Evolutionary conservation across 768 basidiomycete genomes (phyloP), one percentile per base, ranked within the genome.

Genomic region (Panellus pusillus): DNA sequence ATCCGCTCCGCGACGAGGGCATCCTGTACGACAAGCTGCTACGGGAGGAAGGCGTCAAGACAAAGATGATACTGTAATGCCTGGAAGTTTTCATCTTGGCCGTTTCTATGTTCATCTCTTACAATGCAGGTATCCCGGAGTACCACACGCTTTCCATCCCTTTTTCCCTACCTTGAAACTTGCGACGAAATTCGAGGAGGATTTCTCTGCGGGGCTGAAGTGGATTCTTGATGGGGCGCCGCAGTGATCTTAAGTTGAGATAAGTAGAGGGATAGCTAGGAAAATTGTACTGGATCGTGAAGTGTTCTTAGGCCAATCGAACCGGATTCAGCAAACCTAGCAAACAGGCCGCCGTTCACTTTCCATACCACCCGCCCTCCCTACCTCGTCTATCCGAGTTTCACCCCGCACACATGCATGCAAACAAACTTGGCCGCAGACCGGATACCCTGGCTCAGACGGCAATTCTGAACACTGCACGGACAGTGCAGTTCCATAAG

Each of bases 121-220:
- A 39, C 17, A 6, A 29, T 19, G 1, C 39, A 54, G 57, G 6
- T 60, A 60, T 38, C 54, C 58, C 1, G 58, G 58, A 31, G 46
- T 60, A 4, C 46, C 50, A 13, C 58, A 60, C 29, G 50, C n/a
- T 8, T 60, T 60, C n/a, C 50, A 60, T 6, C 55, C 52, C 12
- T 1, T 14, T 7, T 52, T 55, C 20, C 46, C 49, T 6, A 4
- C 5, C 5, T 19, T 55, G 17, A 60, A 55, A 15, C 9, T 38
- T 37, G 45, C 29, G 27, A 5, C 9, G 9, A 43, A 50, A 27
- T 47, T 48, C 43, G 54, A 55, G 18, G 29, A 52, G 36, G 54
- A 60, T 11, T 55, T 49, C 35, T 49, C 46, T 11, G 50, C 37
- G 4, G 58, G 54, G 2, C 20, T 60, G 2, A 35, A 43, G 28